Percentiles rank a stretch among this genome's conserved stretches.
Conservation (phyloP, 805 yeast species). For the Zygotorulaspora chibaensis region DNA sequence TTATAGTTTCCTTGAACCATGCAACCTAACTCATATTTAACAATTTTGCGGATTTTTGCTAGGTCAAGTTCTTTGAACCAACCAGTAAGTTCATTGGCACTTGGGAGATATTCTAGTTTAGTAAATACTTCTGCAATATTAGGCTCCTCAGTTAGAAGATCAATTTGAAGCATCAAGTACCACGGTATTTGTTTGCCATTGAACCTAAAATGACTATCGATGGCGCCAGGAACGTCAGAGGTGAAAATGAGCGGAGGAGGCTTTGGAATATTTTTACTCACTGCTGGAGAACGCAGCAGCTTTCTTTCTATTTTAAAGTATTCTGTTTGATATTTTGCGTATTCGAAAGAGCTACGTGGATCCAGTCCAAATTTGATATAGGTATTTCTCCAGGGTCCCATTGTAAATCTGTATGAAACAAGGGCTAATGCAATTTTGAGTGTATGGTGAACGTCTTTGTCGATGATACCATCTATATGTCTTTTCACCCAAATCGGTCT, state of each 20-base stretch:
- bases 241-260: slow-evolving; percentile 34
- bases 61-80: slow-evolving; percentile 69
- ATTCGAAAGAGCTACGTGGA: slow-evolving; percentile 54
- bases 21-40: slow-evolving; percentile 66
- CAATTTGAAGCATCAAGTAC: slow-evolving; percentile 70
- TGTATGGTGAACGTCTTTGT: slow-evolving; percentile 39
- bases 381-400: slow-evolving; percentile 94
- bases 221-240: slow-evolving; percentile 32
- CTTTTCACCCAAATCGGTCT: slow-evolving; percentile 86
- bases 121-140: slow-evolving; percentile 47
- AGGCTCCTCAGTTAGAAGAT: slow-evolving; percentile 64
- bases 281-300: slow-evolving; percentile 22
- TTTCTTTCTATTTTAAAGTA: slow-evolving; percentile 50
- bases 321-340: slow-evolving; percentile 75
- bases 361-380: slow-evolving; percentile 75
- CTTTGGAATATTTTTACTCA: slow-evolving; percentile 30
- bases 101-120: slow-evolving; percentile 50
- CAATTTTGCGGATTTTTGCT: slow-evolving; percentile 59
- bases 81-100: slow-evolving; percentile 45
- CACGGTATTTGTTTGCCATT: slow-evolving; percentile 68
- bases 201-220: slow-evolving; percentile 53
- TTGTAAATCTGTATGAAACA: slow-evolving; percentile 72
- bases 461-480: slow-evolving; percentile 56
- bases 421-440: slow-evolving; percentile 78
- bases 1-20: slow-evolving; percentile 48